Evolutionary conservation across 768 basidiomycete genomes (phyloP).

Genomic region (Pleurotus cornucopiae): DNA sequence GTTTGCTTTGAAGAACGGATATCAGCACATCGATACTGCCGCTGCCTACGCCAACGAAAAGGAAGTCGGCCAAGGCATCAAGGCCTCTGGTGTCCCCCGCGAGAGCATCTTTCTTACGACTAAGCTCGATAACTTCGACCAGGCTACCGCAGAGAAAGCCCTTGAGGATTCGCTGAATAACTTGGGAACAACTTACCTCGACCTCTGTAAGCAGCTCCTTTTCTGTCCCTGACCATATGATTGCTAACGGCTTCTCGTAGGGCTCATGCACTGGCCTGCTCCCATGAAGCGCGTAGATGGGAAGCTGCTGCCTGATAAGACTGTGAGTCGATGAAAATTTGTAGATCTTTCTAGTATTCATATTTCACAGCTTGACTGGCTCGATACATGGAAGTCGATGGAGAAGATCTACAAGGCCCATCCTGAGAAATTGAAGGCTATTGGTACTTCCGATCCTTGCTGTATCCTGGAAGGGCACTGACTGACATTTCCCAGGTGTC

Average conservation of each 20-base stretch:
- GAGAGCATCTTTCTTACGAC: constrained; percentile 64
- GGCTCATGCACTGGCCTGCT: constrained; percentile 83
- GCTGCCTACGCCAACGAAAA: constrained; percentile 40
- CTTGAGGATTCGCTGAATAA: constrained; percentile 63
- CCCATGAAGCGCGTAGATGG: constrained; percentile 5
- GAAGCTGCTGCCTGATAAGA: constrained; percentile 4
- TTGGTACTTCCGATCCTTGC: constrained; percentile 38
- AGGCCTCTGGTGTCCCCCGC: constrained; percentile 5
- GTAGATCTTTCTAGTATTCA: not conserved
- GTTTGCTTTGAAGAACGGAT: constrained; percentile 68
- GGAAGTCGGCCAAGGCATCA: constrained; percentile 4
- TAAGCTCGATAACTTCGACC: constrained; percentile 64
- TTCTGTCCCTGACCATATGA: not conserved
- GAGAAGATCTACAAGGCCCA: constrained; percentile 61
- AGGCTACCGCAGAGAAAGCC: constrained; percentile 53
- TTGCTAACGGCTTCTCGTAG: constrained; percentile 22
- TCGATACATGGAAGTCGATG: constrained; percentile 79
- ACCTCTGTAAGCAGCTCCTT: constrained; percentile 53
- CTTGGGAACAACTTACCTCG: constrained; percentile 73
- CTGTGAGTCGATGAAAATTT: not conserved
- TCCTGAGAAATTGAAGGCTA: constrained; percentile 72
- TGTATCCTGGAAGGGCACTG: not conserved
- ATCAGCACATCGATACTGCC: constrained; percentile 71
- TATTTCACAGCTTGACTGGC: constrained; percentile 45
- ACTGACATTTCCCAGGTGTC: constrained; percentile 34